Conservation (phyloP, 768 basidiomycete species). For the Hygrophorus russula region DNA sequence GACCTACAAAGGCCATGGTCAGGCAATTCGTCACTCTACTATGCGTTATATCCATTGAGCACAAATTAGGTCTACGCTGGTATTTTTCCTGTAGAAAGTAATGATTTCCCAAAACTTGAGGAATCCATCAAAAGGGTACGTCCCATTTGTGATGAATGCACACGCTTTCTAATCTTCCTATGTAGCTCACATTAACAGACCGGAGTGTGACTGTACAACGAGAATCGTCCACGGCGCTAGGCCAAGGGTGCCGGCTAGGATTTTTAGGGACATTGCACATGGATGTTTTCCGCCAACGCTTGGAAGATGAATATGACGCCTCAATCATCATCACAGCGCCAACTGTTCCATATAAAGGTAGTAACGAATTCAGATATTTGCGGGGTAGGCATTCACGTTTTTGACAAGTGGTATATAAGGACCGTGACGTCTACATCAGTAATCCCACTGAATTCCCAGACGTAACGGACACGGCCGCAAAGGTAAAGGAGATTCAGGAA, state of each 20-base stretch:
- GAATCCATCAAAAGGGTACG: slow-evolving; percentile 87
- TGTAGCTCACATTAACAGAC: slow-evolving; percentile 73
- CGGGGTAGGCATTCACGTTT: neutral
- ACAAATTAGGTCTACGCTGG: slow-evolving; percentile 77
- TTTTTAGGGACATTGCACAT: slow-evolving; percentile 95
- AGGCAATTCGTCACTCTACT: neutral
- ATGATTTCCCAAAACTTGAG: slow-evolving; percentile 87
- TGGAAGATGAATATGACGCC: slow-evolving; percentile 95
- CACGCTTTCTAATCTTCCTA: slow-evolving; percentile 8
- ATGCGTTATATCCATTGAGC: slow-evolving; percentile 1
- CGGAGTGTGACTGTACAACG: slow-evolving; percentile 83
- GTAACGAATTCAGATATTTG: slow-evolving; percentile 4
- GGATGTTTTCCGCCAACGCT: slow-evolving; percentile 90
- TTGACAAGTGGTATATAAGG: slow-evolving; percentile 57
- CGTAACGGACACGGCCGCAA: slow-evolving; percentile 42
- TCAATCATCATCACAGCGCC: slow-evolving; percentile 94
- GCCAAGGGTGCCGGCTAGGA: slow-evolving; percentile 90
- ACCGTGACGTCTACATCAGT: slow-evolving; percentile 57
- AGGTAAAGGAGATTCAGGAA: slow-evolving; percentile 74
- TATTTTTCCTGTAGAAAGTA: slow-evolving; percentile 85
- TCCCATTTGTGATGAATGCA: slow-evolving; percentile 5
- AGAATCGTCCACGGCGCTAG: slow-evolving; percentile 88
- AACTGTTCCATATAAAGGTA: slow-evolving; percentile 88
- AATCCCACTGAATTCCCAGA: slow-evolving; percentile 97
- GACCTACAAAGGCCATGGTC: slow-evolving; percentile 91